Evolutionary conservation across 306 rosid genomes (phyloP).

Genomic region (Fragaria vesca): DNA sequence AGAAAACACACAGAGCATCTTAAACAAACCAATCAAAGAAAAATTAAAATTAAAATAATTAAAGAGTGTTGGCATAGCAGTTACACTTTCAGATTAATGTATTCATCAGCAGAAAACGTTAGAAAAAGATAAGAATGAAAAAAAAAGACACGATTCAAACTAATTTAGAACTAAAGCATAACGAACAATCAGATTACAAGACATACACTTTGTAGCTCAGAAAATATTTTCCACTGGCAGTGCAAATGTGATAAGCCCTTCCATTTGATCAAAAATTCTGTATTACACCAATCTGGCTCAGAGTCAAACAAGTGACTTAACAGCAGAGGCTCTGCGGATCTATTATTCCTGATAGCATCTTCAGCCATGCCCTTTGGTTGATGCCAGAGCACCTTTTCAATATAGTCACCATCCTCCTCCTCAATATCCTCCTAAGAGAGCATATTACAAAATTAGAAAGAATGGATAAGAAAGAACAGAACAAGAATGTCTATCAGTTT

Average conservation of each 20-base stretch:
- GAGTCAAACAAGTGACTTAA: slow-evolving; percentile 80
- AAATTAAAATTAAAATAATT: slow-evolving; percentile 16
- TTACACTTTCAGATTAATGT: slow-evolving; percentile 2
- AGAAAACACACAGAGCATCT: slow-evolving; percentile 31
- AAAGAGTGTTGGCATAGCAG: slow-evolving; percentile 16
- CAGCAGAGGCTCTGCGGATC: slow-evolving; percentile 73
- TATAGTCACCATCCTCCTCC: slow-evolving; percentile 92
- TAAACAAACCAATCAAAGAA: slow-evolving; percentile 17
- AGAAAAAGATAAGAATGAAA: not conserved
- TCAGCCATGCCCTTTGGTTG: slow-evolving; percentile 92
- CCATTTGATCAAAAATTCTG: slow-evolving; percentile 95
- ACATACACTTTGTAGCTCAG: slow-evolving; percentile 92
- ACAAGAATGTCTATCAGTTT: not conserved
- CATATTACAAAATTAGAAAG: slow-evolving; percentile 18
- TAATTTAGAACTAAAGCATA: slow-evolving; percentile 15
- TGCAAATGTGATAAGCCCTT: slow-evolving; percentile 99
- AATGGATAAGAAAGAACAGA: not conserved
- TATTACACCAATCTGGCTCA: slow-evolving; percentile 79
- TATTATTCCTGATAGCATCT: slow-evolving; percentile 69
- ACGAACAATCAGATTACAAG: slow-evolving; percentile 25
- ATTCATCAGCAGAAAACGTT: not conserved
- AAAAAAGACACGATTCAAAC: not conserved
- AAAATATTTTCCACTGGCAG: slow-evolving; percentile 91
- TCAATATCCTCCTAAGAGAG: slow-evolving; percentile 82
- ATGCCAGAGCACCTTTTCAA: slow-evolving; percentile 98